A percentile compares a stretch with the other conserved stretches of the same genome.
Conservation (phyloP, 164 flowering plant genomes). For the Vitis rotundifolia region DNA sequence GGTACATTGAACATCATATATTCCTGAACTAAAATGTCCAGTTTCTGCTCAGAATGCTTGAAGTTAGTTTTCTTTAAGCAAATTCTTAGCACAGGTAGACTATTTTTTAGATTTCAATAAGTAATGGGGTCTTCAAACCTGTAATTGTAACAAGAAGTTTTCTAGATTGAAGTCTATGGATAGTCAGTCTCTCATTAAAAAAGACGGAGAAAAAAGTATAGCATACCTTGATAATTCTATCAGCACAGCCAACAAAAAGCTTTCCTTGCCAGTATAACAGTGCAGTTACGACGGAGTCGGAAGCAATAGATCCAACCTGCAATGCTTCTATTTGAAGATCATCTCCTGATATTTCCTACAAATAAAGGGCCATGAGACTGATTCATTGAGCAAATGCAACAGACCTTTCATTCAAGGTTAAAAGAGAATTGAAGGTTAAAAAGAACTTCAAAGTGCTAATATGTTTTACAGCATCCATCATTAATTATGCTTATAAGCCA, state of each 20-base stretch:
- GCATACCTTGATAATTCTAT: slow-evolving; percentile 68
- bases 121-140: too few species aligned
- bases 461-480: not conserved
- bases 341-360: slow-evolving; percentile 63
- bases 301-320: slow-evolving; percentile 57
- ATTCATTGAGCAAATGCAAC: not conserved
- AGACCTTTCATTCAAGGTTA: not conserved
- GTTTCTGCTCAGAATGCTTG: too few species aligned
- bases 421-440: too few species aligned
- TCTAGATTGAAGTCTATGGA: not conserved
- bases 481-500: not conserved
- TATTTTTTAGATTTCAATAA: too few species aligned
- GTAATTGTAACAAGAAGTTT: not conserved
- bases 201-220: not conserved
- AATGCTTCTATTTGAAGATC: slow-evolving; percentile 45
- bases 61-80: too few species aligned
- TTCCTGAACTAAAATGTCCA: too few species aligned
- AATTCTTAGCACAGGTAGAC: too few species aligned
- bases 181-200: not conserved
- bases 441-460: not conserved
- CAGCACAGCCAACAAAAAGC: slow-evolving; percentile 71
- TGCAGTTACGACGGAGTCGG: slow-evolving; percentile 65
- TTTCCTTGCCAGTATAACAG: slow-evolving; percentile 65
- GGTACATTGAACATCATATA: too few species aligned
- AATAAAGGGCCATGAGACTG: not conserved